Base-by-base conservation (phyloP, 177 flowering plant species). In the Vitis hybrid region DNA sequence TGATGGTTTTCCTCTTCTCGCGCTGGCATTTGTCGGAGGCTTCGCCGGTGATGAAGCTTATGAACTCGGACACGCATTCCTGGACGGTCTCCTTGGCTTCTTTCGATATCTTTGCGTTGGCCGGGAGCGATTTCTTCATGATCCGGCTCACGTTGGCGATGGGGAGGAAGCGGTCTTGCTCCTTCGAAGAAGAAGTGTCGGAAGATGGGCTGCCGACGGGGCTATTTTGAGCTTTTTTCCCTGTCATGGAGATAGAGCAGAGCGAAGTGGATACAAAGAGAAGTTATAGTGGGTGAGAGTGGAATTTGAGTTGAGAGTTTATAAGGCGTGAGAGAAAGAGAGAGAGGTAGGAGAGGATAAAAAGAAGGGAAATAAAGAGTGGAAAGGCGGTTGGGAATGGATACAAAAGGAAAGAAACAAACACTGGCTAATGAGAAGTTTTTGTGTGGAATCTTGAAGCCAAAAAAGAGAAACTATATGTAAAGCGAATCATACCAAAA, bases 51-150 rank as follows among this genome's bases (percentile, higher is more conserved):
- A 84, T 69, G 80, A 84, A 84, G 81, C 86, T 84, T 15, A 84
- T 84, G 83, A 79, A 81, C 83, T 81, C 83, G 0, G 85, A 81
- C 1, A 79, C 86, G 52, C 86, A 84, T 64, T 81, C 85, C 45
- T 84, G 86, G 3, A 84, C 85, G 0, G 82, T 84, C 49, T 84
- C 85, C 31, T 84, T 84, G n/a, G 86, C 86, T 18, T 84, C 85
- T 52, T 84, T 84, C 1, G 86, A 81, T 29, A 84, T 78, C 68
- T 81, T 84, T 10, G 86, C 86, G 16, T 81, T 84, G 0, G 83
- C 75, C 0, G 86, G 86, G 39, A 83, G 86, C 1, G 84, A 65
- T 19, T 77, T 81, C 72, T 83, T 83, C 86, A 84, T 84, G 64
- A 84, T 81, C 1, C 86, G 77, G 70, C 82, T 84, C 3, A 84